Percentiles rank a stretch among this genome's conserved stretches.
These are phyloP conservation scores for Leccinum boreale DNA, from an alignment of 768 basidiomycete species.

Conservation along the genomic window DNA sequence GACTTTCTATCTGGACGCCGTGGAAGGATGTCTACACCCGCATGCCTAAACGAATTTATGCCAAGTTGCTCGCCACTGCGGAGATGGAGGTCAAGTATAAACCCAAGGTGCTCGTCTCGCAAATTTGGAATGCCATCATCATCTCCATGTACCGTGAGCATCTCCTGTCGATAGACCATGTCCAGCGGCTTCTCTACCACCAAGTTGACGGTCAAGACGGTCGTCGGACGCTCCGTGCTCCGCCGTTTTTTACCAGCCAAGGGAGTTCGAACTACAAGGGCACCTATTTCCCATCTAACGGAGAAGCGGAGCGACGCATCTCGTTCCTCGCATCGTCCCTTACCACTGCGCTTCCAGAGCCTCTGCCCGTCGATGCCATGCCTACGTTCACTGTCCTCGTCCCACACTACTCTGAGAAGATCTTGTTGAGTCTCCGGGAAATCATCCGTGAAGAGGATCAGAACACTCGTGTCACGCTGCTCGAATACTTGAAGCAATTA, in stretches of 20 bases:
- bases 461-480: slow-evolving; percentile 91
- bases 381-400: slow-evolving; percentile 99
- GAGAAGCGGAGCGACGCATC: slow-evolving; percentile 96
- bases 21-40: slow-evolving; percentile 98
- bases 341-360: slow-evolving; percentile 92
- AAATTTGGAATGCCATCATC: slow-evolving; percentile 99
- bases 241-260: slow-evolving; percentile 97
- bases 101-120: slow-evolving; percentile 97
- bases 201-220: slow-evolving; percentile 91
- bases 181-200: slow-evolving; percentile 95
- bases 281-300: slow-evolving; percentile 90
- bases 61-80: slow-evolving; percentile 90
- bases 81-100: slow-evolving; percentile 99
- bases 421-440: slow-evolving; percentile 91
- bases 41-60: slow-evolving; percentile 96
- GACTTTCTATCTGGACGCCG: slow-evolving; percentile 97
- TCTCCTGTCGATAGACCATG: slow-evolving; percentile 95
- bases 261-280: slow-evolving; percentile 63
- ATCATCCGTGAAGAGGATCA: slow-evolving; percentile 98
- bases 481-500: slow-evolving; percentile 97
- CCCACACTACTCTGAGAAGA: slow-evolving; percentile 99
- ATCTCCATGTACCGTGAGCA: slow-evolving; percentile 99
- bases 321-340: slow-evolving; percentile 99
- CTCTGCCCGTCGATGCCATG: slow-evolving; percentile 96
- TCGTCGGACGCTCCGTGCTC: slow-evolving; percentile 88